Percentiles rank a stretch among this genome's conserved stretches.
These are phyloP conservation scores for Lactarius quietus DNA, from an alignment of 768 basidiomycete genomes.

Conservation along the genomic window DNA sequence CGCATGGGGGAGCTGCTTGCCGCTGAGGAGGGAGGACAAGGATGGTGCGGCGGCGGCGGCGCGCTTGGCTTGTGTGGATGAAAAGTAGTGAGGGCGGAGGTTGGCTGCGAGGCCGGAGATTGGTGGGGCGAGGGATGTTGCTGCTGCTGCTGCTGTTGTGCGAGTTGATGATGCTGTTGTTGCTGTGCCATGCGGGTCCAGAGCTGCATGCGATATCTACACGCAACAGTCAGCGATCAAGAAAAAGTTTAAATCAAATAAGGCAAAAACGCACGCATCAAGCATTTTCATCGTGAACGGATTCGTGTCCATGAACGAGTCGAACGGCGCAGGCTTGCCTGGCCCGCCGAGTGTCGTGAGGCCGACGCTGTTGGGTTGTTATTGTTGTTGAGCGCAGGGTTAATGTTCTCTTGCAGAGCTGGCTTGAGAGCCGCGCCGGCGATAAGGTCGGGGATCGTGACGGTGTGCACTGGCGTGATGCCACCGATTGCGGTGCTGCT, in stretches of 20 bases:
- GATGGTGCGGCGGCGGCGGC: slow-evolving; percentile 22
- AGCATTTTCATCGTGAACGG: slow-evolving; percentile 85
- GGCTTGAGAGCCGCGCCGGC: slow-evolving; percentile 29
- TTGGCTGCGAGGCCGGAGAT: slow-evolving; percentile 33
- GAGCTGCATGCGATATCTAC: slow-evolving; percentile 80
- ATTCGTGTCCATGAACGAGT: slow-evolving; percentile 74
- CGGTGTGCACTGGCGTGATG: slow-evolving; percentile 80
- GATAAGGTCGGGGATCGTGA: slow-evolving; percentile 64
- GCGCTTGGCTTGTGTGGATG: slow-evolving; percentile 27
- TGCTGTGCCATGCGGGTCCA: slow-evolving; percentile 90
- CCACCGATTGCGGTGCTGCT: slow-evolving; percentile 50
- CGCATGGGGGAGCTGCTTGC: slow-evolving; percentile 36
- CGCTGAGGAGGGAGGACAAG: slow-evolving; percentile 40
- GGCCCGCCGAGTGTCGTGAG: slow-evolving; percentile 33
- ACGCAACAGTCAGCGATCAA: slow-evolving; percentile 17
- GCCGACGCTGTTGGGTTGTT: slow-evolving; percentile 33
- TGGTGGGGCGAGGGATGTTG: slow-evolving; percentile 27
- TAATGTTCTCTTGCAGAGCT: slow-evolving; percentile 70
- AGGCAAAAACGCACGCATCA: slow-evolving; percentile 56
- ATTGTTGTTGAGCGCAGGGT: slow-evolving; percentile 59
- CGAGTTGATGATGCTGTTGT: slow-evolving; percentile 41
- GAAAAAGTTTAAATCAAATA: neutral
- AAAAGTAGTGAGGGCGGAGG: slow-evolving; percentile 40
- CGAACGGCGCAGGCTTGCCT: slow-evolving; percentile 51
- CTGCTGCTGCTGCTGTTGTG: slow-evolving; percentile 43